Evolutionary conservation across 805 yeast species (phyloP).

Genomic region (Pichia pseudocactophila): DNA sequence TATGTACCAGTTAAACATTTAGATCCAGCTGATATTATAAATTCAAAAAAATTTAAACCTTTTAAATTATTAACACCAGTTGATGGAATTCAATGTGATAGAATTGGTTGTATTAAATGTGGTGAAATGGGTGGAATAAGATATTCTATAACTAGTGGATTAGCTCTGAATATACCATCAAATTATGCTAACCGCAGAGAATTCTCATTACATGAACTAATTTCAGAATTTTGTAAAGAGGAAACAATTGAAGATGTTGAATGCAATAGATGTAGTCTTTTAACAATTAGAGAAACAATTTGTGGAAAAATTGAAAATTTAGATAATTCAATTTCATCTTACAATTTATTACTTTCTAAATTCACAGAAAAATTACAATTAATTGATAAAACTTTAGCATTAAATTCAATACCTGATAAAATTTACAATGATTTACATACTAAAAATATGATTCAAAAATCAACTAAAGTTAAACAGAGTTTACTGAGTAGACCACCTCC

Average conservation of each 20-base stretch:
- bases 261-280: constrained; percentile 85
- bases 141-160: constrained; percentile 66
- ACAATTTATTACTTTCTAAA: constrained; percentile 20
- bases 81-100: constrained; percentile 80
- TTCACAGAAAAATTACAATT: constrained; percentile 38
- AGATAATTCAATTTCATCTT: constrained; percentile 10
- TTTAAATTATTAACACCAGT: constrained; percentile 73
- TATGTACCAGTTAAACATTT: constrained; percentile 67
- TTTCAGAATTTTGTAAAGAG: constrained; percentile 62
- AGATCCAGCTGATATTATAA: constrained; percentile 55
- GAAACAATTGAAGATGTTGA: constrained; percentile 91
- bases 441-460: constrained; percentile 62
- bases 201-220: constrained; percentile 41
- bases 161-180: constrained; percentile 58
- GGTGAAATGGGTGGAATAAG: constrained; percentile 93
- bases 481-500: constrained; percentile 77
- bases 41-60: constrained; percentile 38
- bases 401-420: constrained; percentile 71
- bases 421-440: constrained; percentile 66
- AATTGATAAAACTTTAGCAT: constrained; percentile 45
- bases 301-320: constrained; percentile 27
- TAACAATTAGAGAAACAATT: constrained; percentile 47
- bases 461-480: constrained; percentile 78
- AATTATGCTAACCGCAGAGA: constrained; percentile 31
- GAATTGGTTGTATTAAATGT: constrained; percentile 85